phyloP scores from a whole-genome alignment of 805 yeast genomes.

The Metschnikowia colocasiae region DNA sequence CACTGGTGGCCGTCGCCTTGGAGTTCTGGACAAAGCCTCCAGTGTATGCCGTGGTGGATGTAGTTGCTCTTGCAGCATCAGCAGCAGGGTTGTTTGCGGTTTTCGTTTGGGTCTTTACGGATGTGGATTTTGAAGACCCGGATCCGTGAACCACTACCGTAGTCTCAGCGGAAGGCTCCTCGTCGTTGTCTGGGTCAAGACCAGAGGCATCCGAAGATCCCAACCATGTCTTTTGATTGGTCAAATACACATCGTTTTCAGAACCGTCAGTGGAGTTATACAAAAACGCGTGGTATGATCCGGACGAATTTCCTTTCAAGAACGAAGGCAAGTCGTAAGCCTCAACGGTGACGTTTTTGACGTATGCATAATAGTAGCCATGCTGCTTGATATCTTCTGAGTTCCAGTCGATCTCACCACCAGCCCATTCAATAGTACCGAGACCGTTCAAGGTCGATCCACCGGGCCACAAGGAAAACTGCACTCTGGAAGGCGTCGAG shows the following conservation, averaged over 20 bases:
- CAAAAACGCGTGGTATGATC: slow-evolving; percentile 47
- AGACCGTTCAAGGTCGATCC: slow-evolving; percentile 50
- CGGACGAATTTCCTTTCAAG: slow-evolving; percentile 42
- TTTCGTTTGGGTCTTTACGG: slow-evolving; percentile 13
- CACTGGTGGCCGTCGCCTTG: neutral
- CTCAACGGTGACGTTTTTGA: slow-evolving; percentile 57
- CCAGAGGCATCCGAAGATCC: slow-evolving; percentile 66
- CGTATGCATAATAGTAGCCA: slow-evolving; percentile 76
- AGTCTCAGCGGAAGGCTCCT: slow-evolving; percentile 13
- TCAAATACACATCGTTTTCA: slow-evolving; percentile 45
- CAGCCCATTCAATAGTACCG: slow-evolving; percentile 82
- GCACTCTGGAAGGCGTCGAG: slow-evolving; percentile 72
- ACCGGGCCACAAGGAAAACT: slow-evolving; percentile 77
- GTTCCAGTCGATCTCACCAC: slow-evolving; percentile 84
- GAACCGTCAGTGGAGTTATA: slow-evolving; percentile 44
- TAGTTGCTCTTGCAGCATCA: slow-evolving; percentile 11
- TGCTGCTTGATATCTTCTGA: slow-evolving; percentile 64
- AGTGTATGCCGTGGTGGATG: slow-evolving; percentile 20
- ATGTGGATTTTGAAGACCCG: slow-evolving; percentile 21
- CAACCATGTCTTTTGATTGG: slow-evolving; percentile 59
- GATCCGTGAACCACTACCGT: slow-evolving; percentile 15
- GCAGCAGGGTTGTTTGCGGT: slow-evolving; percentile 11
- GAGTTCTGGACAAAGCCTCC: slow-evolving; percentile 40
- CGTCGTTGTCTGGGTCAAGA: slow-evolving; percentile 47
- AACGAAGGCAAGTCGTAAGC: slow-evolving; percentile 72